Conservation (phyloP, 768 basidiomycete genomes). For the Tulasnella sp. region DNA sequence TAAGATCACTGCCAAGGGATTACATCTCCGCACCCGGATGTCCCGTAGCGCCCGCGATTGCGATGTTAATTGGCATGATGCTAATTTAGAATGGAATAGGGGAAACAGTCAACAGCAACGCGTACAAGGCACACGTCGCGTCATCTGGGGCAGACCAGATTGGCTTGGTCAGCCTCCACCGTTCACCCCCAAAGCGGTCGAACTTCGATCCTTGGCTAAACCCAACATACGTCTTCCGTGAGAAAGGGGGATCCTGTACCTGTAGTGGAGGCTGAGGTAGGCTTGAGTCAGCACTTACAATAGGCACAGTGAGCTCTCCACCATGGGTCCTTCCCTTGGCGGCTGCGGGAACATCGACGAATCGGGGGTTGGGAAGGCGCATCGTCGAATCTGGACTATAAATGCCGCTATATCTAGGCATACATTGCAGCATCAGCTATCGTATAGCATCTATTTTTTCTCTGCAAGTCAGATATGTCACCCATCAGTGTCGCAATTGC, state of each 20-base stretch:
- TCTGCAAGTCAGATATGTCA: neutral
- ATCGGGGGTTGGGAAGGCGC: neutral
- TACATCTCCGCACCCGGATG: neutral
- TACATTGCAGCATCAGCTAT: neutral
- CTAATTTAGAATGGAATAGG: too few relatives aligned
- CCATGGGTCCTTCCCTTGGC: neutral
- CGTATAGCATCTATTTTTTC: neutral
- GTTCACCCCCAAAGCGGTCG: neutral
- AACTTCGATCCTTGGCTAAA: neutral
- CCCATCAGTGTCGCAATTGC: constrained; percentile 14
- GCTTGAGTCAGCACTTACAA: neutral
- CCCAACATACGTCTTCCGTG: neutral
- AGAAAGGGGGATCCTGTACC: neutral
- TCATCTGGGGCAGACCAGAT: neutral
- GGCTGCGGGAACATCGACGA: neutral
- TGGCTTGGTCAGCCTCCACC: neutral
- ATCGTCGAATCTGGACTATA: neutral
- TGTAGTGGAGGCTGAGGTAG: neutral
- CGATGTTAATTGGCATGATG: neutral
- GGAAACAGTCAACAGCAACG: too few relatives aligned
- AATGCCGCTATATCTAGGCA: neutral
- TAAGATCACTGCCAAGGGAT: neutral
- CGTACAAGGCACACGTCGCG: neutral
- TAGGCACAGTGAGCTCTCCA: neutral
- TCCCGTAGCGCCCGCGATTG: neutral